phyloP scores from a whole-genome alignment of 306 rosid species.

The Gleditsia sinensis region DNA sequence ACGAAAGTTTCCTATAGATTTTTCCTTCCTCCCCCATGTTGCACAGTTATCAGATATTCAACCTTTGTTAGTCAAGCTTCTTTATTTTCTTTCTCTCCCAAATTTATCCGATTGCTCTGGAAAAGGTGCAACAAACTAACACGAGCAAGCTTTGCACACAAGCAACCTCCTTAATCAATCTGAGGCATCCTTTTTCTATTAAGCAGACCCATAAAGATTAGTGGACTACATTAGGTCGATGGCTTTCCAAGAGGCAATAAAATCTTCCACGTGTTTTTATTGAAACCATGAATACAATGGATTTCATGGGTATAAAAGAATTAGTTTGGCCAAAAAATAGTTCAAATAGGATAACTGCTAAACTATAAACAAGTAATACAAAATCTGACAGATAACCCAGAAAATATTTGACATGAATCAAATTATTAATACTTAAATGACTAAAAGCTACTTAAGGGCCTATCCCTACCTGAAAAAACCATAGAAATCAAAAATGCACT shows the following conservation, averaged over 20 bases:
- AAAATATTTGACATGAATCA: constrained; percentile 27
- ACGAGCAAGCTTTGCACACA: no score
- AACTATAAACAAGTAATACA: constrained; percentile 20
- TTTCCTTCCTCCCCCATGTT: no score
- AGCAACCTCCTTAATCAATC: not conserved
- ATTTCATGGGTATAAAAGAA: constrained; percentile 22
- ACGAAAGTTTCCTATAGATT: no score
- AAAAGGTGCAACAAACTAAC: not conserved
- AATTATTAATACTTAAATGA: constrained; percentile 24
- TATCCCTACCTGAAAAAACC: constrained; percentile 32
- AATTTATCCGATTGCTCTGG: not conserved
- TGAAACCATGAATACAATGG: constrained; percentile 38
- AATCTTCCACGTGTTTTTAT: constrained; percentile 4
- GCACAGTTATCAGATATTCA: no score
- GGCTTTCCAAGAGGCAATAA: not conserved
- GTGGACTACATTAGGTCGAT: not conserved
- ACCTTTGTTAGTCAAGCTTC: no score
- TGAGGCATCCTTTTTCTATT: not conserved
- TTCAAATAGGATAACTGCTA: constrained; percentile 33
- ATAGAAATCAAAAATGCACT: constrained; percentile 41
- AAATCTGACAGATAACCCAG: constrained; percentile 29
- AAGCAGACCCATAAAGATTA: not conserved
- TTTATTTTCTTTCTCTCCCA: no score
- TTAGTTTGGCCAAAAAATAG: constrained; percentile 25
- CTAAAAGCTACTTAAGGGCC: constrained; percentile 26